phyloP scores from a whole-genome alignment of 352 stramenopile species.

The Globisporangium abappressorium region DNA sequence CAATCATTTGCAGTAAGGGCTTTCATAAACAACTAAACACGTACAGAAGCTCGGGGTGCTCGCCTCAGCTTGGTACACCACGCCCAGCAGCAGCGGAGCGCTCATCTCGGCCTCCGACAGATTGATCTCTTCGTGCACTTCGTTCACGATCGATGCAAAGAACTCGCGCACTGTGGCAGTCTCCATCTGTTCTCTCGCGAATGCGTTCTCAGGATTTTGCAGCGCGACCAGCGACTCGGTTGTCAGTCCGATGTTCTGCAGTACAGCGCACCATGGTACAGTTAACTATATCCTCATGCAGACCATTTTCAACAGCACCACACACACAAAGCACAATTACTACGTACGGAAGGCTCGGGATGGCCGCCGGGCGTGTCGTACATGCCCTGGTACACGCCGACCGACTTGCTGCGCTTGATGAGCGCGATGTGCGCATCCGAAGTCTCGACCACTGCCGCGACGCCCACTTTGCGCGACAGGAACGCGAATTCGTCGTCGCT shows the following conservation, averaged over 20 bases:
- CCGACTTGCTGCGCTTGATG: conserved; percentile 57
- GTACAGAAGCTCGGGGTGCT: conserved; percentile 79
- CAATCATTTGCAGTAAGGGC: background rate
- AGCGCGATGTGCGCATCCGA: conserved; percentile 55
- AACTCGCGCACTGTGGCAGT: conserved; percentile 36
- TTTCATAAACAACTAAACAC: conserved; percentile 5
- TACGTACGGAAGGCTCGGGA: conserved; percentile 55
- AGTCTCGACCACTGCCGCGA: conserved; percentile 70
- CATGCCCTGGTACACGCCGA: conserved; percentile 73
- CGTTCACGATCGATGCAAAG: conserved; percentile 69
- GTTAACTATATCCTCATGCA: background rate
- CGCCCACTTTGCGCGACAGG: conserved; percentile 77
- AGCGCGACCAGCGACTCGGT: conserved; percentile 25
- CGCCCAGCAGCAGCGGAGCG: conserved; percentile 50
- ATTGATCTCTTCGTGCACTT: conserved; percentile 83
- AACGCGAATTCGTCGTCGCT: conserved; percentile 40
- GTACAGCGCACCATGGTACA: background rate
- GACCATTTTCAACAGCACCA: background rate
- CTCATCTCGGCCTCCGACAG: conserved; percentile 34
- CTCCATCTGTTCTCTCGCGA: conserved; percentile 23
- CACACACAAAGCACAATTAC: background rate
- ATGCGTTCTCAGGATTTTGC: conserved; percentile 13
- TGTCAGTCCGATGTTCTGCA: conserved; percentile 33
- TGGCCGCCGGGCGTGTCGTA: conserved; percentile 79
- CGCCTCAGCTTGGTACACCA: conserved; percentile 66